Evolutionary conservation across 371 early-diverging fungal species (phyloP).

Genomic region (Haplosporangium sp.): DNA sequence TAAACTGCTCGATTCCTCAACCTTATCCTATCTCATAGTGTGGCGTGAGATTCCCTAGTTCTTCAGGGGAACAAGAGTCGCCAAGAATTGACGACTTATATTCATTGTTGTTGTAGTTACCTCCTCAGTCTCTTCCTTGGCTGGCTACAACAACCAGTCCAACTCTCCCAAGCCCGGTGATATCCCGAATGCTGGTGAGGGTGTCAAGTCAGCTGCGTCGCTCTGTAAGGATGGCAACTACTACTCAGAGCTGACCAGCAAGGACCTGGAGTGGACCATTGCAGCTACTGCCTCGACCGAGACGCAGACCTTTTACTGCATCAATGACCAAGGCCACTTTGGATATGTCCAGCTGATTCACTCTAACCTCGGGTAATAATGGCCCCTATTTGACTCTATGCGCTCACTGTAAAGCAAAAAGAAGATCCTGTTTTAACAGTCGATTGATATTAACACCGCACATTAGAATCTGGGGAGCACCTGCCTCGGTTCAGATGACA

Average conservation of each 20-base stretch:
- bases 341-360: slow-evolving; percentile 88
- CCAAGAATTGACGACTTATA: too few relatives aligned
- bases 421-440: too few relatives aligned
- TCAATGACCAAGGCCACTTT: slow-evolving; percentile 79
- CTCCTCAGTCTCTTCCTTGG: slow-evolving; percentile 46
- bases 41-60: neutral
- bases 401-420: too few relatives aligned
- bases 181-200: slow-evolving; percentile 50
- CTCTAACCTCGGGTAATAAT: slow-evolving; percentile 81
- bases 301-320: slow-evolving; percentile 89
- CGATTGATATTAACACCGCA: neutral
- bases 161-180: slow-evolving; percentile 46
- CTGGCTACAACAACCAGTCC: slow-evolving; percentile 32
- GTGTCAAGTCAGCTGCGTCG: slow-evolving; percentile 64
- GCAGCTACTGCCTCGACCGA: slow-evolving; percentile 86
- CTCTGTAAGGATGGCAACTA: slow-evolving; percentile 67
- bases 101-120: slow-evolving; percentile 17
- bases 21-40: too few relatives aligned
- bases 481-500: slow-evolving; percentile 78
- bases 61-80: neutral
- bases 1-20: too few relatives aligned
- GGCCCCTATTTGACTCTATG: neutral
- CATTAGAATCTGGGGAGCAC: slow-evolving; percentile 52
- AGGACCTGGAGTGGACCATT: slow-evolving; percentile 80
- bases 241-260: slow-evolving; percentile 64